A percentile compares a stretch with the other conserved stretches of the same genome.
These are phyloP conservation scores for Adenanthera pavonina DNA, from an alignment of 306 rosid genomes.

Conservation along the genomic window DNA sequence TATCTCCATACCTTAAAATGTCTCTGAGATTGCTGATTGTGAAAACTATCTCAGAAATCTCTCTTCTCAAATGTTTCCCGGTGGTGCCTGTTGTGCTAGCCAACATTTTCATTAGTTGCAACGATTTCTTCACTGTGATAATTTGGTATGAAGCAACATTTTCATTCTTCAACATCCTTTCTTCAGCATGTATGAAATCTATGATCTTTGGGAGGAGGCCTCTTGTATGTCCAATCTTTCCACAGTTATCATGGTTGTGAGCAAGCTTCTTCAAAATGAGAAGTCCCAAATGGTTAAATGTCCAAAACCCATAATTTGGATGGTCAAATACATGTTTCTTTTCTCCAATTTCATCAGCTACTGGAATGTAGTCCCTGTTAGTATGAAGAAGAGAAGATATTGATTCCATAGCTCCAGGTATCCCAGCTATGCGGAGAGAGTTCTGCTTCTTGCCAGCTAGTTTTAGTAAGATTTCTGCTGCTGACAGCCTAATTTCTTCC, in stretches of 20 bases:
- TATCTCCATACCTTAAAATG: conserved; percentile 74
- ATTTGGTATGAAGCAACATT: conserved; percentile 59
- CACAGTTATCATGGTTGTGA: conserved; percentile 83
- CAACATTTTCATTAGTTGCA: conserved; percentile 88
- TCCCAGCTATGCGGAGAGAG: conserved; percentile 80
- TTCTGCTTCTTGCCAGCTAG: conserved; percentile 90
- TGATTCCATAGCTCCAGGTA: conserved; percentile 95
- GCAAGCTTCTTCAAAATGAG: conserved; percentile 86
- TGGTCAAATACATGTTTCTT: conserved; percentile 57
- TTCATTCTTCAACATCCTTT: conserved; percentile 63
- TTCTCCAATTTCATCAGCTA: conserved; percentile 82
- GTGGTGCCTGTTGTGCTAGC: conserved; percentile 78
- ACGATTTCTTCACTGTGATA: conserved; percentile 70
- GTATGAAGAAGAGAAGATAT: conserved; percentile 83
- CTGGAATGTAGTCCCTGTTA: conserved; percentile 54
- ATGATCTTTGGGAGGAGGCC: conserved; percentile 91
- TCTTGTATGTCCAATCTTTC: conserved; percentile 91
- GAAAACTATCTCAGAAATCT: conserved; percentile 89
- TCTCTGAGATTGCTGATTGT: conserved; percentile 86
- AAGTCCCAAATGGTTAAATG: conserved; percentile 85
- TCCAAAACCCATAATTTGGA: conserved; percentile 72
- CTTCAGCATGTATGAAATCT: conserved; percentile 79
- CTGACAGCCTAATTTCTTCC: conserved; percentile 80
- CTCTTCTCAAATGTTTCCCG: conserved; percentile 74
- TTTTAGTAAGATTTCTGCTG: conserved; percentile 78